Percentiles rank a stretch among this genome's conserved stretches.
Conservation (phyloP, 192 early-diverging fungal genomes). For the Backusella morwellensis region DNA sequence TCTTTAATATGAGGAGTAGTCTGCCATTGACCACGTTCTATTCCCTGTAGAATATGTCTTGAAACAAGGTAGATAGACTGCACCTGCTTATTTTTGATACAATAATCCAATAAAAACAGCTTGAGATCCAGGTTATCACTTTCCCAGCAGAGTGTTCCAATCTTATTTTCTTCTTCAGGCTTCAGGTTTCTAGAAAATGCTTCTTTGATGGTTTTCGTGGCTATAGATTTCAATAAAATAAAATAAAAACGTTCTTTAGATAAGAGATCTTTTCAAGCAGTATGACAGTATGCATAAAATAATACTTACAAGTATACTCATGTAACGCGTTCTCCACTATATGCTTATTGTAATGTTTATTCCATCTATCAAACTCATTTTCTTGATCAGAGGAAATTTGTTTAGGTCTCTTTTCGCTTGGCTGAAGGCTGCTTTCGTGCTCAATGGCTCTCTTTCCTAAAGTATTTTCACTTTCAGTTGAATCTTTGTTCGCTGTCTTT, state of each 20-base stretch:
- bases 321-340: background rate
- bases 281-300: background rate
- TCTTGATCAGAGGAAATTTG: background rate
- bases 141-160: background rate
- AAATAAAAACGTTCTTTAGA: background rate
- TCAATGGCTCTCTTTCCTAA: background rate
- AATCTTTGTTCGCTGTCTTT: too few species aligned
- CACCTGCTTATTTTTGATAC: background rate
- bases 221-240: background rate
- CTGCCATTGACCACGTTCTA: background rate
- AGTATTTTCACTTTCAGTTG: too few species aligned
- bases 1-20: background rate
- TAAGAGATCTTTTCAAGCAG: background rate
- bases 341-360: background rate
- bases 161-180: background rate
- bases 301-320: background rate
- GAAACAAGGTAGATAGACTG: background rate
- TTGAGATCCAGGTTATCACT: background rate
- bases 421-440: background rate
- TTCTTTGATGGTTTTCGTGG: background rate
- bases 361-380: background rate
- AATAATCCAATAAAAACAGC: background rate
- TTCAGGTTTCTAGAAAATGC: background rate
- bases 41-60: background rate
- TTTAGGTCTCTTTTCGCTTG: background rate